These are phyloP conservation scores for Melastoma candidum DNA, from an alignment of 441 rosid species.

Conservation along the genomic window DNA sequence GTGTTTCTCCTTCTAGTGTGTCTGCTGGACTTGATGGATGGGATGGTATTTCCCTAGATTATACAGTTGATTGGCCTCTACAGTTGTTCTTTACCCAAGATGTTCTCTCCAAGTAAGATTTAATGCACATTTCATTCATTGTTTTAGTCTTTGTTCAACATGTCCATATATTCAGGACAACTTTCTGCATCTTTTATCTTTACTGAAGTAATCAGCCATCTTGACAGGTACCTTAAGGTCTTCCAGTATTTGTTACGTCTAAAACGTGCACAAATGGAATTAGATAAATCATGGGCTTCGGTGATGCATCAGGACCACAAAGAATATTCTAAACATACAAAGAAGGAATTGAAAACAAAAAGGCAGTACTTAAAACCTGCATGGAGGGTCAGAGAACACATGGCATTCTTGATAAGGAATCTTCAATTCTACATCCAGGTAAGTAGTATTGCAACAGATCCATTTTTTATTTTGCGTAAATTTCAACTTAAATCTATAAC, in stretches of 20 bases:
- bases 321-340: conserved; percentile 61
- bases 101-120: conserved; percentile 86
- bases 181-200: not conserved
- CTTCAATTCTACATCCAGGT: conserved; percentile 99
- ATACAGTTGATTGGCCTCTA: conserved; percentile 94
- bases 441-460: not conserved
- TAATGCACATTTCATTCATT: conserved; percentile 7
- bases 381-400: conserved; percentile 97
- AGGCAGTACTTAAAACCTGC: conserved; percentile 76
- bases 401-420: conserved; percentile 93
- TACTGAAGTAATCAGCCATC: conserved; percentile 2
- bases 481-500: no score
- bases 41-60: conserved; percentile 92
- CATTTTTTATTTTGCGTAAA: not conserved
- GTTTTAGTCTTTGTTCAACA: conserved; percentile 7
- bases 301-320: conserved; percentile 96
- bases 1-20: conserved; percentile 25
- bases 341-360: conserved; percentile 26
- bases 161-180: not conserved
- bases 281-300: conserved; percentile 99
- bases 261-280: conserved; percentile 91
- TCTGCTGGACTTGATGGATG: conserved; percentile 79
- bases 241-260: conserved; percentile 90
- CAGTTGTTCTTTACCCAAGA: conserved; percentile 92
- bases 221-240: conserved; percentile 64